Base-by-base conservation (phyloP, 371 early-diverging fungal genomes). In the Mortierella sp. region DNA sequence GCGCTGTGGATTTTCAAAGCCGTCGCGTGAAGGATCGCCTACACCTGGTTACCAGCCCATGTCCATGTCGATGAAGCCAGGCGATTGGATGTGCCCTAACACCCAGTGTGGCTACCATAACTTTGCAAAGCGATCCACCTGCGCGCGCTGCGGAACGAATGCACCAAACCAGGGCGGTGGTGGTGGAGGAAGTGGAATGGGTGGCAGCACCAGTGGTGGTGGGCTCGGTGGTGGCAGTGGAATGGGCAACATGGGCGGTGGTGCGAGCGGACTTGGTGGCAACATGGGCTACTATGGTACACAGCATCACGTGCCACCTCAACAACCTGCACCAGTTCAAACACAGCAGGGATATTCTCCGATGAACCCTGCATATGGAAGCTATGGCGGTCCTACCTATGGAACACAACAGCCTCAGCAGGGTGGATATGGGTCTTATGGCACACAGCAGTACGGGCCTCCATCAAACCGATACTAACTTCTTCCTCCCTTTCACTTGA, bases 81-180 rank as follows among this genome's bases (percentile, higher is more conserved):
- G 88, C 16, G 90, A 89, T 62, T 89, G 90, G 90, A 75, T 85
- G 15, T 89, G 90, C 68, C 81, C 84, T 16, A 82, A 83, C 62
- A 52, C 62, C 5, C 75, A 75, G 47, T 89, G 90, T 69, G 81
- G 83, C 19, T 89, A 82, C 77, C 86, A 87, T 64, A 89, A 89
- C 70, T 89, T 89, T 83, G 88, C 87, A 18, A 84, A 84, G 69
- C 58, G 87, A 18, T 66, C 74, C 6, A 70, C 76, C 2, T 84
- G 84, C 58, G 81, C 77, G 2, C 81, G 79, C 58, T 84, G 84
- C 46, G 64, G 53, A 15, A 47, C 72, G 37, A 62, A 45, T 25
- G 69, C 75, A 16, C 80, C 74, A 16, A 62, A 52, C 37, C 68
- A 56, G 28, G 57, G 68, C 23, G 66, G 63, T 29, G 58, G 52